Evolutionary conservation across 352 stramenopile genomes (phyloP).

Genomic region (Thraustochytrium striatum): DNA sequence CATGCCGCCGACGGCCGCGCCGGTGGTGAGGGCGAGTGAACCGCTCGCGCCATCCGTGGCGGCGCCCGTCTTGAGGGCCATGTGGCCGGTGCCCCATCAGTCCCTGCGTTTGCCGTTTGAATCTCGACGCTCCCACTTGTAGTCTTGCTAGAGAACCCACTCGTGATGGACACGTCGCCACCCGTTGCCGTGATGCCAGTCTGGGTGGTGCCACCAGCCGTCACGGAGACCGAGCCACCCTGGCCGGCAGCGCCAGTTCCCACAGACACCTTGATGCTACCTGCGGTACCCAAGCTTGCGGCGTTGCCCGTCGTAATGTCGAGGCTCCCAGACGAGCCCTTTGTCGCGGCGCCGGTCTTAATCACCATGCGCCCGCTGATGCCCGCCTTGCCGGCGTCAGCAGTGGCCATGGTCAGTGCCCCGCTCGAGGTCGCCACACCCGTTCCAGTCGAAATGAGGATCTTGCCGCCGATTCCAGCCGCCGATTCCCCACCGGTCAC

Average conservation of each 20-base stretch:
- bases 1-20: background rate
- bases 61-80: conserved; percentile 61
- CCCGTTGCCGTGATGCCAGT: conserved; percentile 61
- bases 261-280: too few species aligned
- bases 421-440: conserved; percentile 70
- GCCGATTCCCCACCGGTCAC: conserved; percentile 70
- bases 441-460: conserved; percentile 63
- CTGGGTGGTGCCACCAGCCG: conserved; percentile 63
- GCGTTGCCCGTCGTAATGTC: conserved; percentile 52
- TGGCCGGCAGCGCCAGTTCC: too few species aligned
- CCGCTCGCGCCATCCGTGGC: conserved; percentile 70
- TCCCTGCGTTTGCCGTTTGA: too few species aligned
- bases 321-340: conserved; percentile 61
- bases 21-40: background rate
- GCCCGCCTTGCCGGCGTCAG: background rate
- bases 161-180: too few species aligned
- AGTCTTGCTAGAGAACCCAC: too few species aligned
- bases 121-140: too few species aligned
- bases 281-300: background rate
- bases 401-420: background rate
- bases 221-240: conserved; percentile 73
- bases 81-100: too few species aligned
- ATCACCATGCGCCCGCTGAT: background rate
- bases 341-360: conserved; percentile 50
- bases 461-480: conserved; percentile 63